Evolutionary conservation across 192 early-diverging fungal species (phyloP).

Genomic region (Entomortierella beljakovae): DNA sequence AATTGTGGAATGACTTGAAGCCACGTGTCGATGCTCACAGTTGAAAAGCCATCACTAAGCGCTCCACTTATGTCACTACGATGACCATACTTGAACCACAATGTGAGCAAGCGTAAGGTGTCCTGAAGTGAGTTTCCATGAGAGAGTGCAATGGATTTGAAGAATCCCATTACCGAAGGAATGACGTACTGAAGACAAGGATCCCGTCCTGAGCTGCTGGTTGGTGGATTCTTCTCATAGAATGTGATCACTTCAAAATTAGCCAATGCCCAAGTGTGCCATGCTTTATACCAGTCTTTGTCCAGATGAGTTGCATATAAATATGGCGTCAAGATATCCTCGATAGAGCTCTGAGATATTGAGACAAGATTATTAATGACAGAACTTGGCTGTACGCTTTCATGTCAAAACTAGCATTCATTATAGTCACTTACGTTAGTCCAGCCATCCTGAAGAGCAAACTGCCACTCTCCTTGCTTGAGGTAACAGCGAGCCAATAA

Average conservation of each 20-base stretch:
- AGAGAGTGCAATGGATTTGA: conserved; percentile 92
- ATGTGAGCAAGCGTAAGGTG: conserved; percentile 89
- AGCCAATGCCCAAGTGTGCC: conserved; percentile 96
- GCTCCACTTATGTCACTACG: conserved; percentile 86
- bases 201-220: conserved; percentile 43
- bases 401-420: neutral
- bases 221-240: conserved; percentile 69
- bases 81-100: conserved; percentile 97
- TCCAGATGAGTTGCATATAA: conserved; percentile 89
- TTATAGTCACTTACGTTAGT: conserved; percentile 38
- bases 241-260: conserved; percentile 90
- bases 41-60: conserved; percentile 83
- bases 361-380: no score
- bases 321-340: conserved; percentile 86
- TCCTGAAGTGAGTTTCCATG: conserved; percentile 91
- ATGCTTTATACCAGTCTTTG: conserved; percentile 95
- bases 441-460: conserved; percentile 61
- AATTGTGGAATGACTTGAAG: conserved; percentile 98
- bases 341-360: conserved; percentile 67
- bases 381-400: no score
- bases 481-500: conserved; percentile 88
- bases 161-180: conserved; percentile 93
- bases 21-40: conserved; percentile 93
- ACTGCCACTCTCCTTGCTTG: conserved; percentile 96
- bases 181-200: conserved; percentile 78